Conservation (phyloP, 208 protist species). For the Wallacemonas rigidus region DNA sequence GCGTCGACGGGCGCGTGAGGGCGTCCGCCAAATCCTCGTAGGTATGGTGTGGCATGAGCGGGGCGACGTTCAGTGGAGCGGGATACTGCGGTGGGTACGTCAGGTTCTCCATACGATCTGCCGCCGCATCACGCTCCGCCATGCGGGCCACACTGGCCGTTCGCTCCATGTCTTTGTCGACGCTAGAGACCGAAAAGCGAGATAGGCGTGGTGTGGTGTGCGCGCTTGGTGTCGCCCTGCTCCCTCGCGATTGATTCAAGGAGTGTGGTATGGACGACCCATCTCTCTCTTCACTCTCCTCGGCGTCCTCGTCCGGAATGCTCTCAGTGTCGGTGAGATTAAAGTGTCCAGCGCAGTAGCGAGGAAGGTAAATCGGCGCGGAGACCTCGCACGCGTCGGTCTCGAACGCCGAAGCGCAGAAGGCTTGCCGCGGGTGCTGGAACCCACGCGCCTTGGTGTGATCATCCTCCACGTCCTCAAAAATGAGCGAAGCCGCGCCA, state of each 20-base stretch:
- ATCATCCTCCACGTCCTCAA: constrained; percentile 38
- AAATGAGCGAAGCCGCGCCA: constrained; percentile 61
- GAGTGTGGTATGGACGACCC: too few species aligned
- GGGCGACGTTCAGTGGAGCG: background rate
- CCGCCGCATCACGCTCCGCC: constrained; percentile 8
- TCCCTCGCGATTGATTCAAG: too few species aligned
- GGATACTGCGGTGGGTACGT: constrained; percentile 9
- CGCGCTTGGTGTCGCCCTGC: too few species aligned
- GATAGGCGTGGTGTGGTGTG: background rate
- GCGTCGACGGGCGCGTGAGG: constrained; percentile 1
- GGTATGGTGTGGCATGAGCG: constrained; percentile 10
- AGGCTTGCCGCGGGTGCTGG: constrained; percentile 5
- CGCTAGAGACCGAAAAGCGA: background rate
- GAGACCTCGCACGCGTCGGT: constrained; percentile 42
- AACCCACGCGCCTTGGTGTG: constrained; percentile 41
- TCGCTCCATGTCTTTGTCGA: too few species aligned
- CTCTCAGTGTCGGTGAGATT: background rate
- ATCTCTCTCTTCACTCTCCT: too few species aligned
- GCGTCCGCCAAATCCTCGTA: constrained; percentile 4
- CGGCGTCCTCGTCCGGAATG: background rate
- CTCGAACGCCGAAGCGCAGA: constrained; percentile 52
- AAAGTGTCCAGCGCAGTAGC: constrained; percentile 11
- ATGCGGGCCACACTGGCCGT: background rate
- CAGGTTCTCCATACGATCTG: background rate
- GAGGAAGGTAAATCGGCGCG: constrained; percentile 38